A percentile compares a stretch with the other conserved stretches of the same genome.
phyloP scores from a whole-genome alignment of 2,329 filamentous ascomycete species.

The Talaromyces piceae region DNA sequence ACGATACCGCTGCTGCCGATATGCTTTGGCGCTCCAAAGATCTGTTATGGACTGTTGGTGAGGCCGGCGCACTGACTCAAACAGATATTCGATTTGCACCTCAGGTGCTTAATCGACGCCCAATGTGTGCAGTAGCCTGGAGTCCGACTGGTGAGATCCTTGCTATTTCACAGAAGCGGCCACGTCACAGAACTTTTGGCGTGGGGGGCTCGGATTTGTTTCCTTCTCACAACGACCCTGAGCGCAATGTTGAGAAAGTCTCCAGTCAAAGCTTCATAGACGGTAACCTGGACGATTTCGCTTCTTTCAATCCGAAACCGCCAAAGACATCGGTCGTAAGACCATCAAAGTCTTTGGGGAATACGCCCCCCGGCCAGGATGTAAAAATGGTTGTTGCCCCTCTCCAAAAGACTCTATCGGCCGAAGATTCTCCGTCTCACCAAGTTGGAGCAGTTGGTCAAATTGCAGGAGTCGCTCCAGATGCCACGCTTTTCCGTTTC shows the following conservation, averaged over 20 bases:
- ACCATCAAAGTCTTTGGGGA: conserved; percentile 47
- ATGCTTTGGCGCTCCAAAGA: conserved; percentile 59
- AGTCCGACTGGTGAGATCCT: conserved; percentile 52
- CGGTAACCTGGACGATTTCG: conserved; percentile 6
- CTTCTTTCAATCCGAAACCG: conserved; percentile 37
- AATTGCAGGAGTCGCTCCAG: conserved; percentile 40
- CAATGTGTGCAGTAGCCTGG: conserved; percentile 50
- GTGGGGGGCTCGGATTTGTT: conserved; percentile 36
- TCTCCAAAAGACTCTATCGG: conserved; percentile 44
- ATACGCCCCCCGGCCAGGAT: conserved; percentile 45
- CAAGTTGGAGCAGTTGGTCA: conserved; percentile 45
- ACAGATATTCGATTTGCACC: conserved; percentile 54
- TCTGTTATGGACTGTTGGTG: conserved; percentile 57
- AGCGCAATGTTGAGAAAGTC: conserved; percentile 40
- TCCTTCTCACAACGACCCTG: conserved; percentile 34
- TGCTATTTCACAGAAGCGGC: conserved; percentile 47
- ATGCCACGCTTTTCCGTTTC: conserved; percentile 34
- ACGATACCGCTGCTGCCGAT: conserved; percentile 49
- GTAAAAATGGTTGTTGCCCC: conserved; percentile 42
- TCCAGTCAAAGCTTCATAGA: conserved; percentile 48
- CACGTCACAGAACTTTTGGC: conserved; percentile 34
- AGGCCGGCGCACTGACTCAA: conserved; percentile 55
- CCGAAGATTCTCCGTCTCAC: conserved; percentile 32
- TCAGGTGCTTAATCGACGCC: conserved; percentile 51
- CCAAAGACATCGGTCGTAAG: conserved; percentile 40